Base-by-base conservation (phyloP, 257 asterid species). In the Jacaranda copaia region DNA sequence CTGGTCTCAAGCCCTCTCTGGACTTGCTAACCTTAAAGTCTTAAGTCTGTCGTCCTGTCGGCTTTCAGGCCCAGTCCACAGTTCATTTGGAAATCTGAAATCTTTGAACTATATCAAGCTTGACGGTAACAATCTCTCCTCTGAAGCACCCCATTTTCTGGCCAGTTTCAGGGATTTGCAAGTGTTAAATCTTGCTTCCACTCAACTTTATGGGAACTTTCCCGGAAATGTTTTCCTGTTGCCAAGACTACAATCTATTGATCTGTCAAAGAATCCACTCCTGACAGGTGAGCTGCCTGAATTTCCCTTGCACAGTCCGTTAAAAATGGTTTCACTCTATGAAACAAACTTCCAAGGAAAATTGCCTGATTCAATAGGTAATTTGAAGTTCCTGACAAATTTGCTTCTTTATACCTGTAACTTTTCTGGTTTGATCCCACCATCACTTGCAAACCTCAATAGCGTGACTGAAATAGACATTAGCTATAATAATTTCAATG, bases 1-100 rank as follows among this genome's bases (percentile, higher is more conserved):
- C 75, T 79, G 83, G 83, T 73, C 83, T 57, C 83, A 38, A 79
- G 83, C 79, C n/a, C 51, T 79, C 42, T 73, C 83, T 1, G 79
- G 18, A 15, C 79, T 73, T 67, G 45, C 79, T 13, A 79, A 59
- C 67, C 83, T 79, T 73, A 66, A 73, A 74, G 40, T 67, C 72
- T 49, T 79, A 52, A 79, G 83, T 46, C 48, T 79, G 83, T 67
- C 71, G 1, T 32, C 67, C 76, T 79, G 83, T 70, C 66, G 32
- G 61, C 79, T 79, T 40, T 57, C 76, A 4, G 79, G 83, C 35
- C 75, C 79, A 10, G 73, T 79, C 51, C 76, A 73, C 38, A 58
- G 18, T 20, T 73, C 79, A 38, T 73, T 79, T 25, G 35, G 39
- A 67, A 79, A 79, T 19, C 71, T 79, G 66, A 79, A 68, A 16